Base-by-base conservation (phyloP, 2,329 filamentous ascomycete species). In the Aspergillus chevalieri region DNA sequence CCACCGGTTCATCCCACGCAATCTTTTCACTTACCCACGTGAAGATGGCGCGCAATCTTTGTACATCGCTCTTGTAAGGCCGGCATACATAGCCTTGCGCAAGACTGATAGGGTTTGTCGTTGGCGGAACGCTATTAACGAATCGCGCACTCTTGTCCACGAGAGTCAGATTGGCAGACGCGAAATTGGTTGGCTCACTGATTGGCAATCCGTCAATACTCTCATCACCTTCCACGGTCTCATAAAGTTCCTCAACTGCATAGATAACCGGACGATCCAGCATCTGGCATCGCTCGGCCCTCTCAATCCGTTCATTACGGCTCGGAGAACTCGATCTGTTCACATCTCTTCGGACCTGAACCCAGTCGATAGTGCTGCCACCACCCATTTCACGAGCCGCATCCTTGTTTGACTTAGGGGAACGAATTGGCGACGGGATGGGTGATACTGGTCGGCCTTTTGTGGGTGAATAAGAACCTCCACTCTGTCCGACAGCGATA, bases 91-190 rank as follows among this genome's bases (percentile, higher is more conserved):
- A 95, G 1, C 86, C 89, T 50, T 93, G 93, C 0, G 93, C 90
- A 14, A 98, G 76, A 26, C 86, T 87, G 22, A 85, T 81, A 0
- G 92, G 84, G 14, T 87, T 95, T 0, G 87, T 89, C 71, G 85
- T 86, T 0, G 88, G 83, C 1, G 92, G 90, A 14, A 95, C 76
- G 57, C 82, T 89, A 63, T 83, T 87, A 55, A 97, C 80, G 67
- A 97, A 98, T 1, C 93, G 84, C 4, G 91, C 87, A 64, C 91
- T 95, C 71, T 98, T 98, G 74, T 98, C 93, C 1, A 98, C 93
- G 50, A 95, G 81, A 50, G 79, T 82, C 41, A 97, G 77, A 66
- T 92, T 95, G 45, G 90, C 84, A 6, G 78, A 75, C 44, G 83
- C 81, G 64, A 93, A 96, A 67, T 96, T 87, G 12, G 84, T 87